phyloP scores from a whole-genome alignment of 2,329 filamentous ascomycete species.

The Ampelomyces quisqualis region DNA sequence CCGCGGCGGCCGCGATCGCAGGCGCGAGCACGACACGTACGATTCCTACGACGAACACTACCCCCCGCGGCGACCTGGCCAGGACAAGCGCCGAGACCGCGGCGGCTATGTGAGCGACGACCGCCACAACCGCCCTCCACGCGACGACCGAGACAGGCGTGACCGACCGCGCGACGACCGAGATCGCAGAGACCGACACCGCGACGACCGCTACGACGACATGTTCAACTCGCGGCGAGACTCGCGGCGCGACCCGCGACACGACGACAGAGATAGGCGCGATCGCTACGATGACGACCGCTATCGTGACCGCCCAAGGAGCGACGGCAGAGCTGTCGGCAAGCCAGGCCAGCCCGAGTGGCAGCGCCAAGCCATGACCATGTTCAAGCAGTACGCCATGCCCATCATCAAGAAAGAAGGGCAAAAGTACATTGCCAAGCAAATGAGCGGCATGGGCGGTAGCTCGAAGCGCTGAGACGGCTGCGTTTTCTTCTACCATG shows the following conservation, averaged over 20 bases:
- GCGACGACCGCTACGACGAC: slow-evolving; percentile 23
- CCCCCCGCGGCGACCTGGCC: slow-evolving; percentile 16
- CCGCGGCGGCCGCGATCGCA: slow-evolving; percentile 21
- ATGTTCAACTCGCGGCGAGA: slow-evolving; percentile 15
- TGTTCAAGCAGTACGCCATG: slow-evolving; percentile 38
- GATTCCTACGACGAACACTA: slow-evolving; percentile 33
- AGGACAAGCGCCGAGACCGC: slow-evolving; percentile 17
- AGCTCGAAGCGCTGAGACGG: no score
- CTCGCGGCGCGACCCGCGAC: slow-evolving; percentile 15
- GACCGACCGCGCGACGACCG: slow-evolving; percentile 18
- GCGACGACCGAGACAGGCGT: slow-evolving; percentile 18
- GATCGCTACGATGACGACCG: slow-evolving; percentile 19
- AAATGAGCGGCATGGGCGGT: slow-evolving; percentile 28
- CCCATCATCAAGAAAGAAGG: slow-evolving; percentile 39
- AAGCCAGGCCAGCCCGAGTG: slow-evolving; percentile 26
- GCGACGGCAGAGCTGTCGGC: slow-evolving; percentile 12
- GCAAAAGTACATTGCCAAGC: slow-evolving; percentile 33
- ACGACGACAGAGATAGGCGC: slow-evolving; percentile 10
- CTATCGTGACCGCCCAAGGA: slow-evolving; percentile 9
- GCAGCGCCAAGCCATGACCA: slow-evolving; percentile 34
- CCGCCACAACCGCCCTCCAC: slow-evolving; percentile 24
- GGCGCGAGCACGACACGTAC: slow-evolving; percentile 22
- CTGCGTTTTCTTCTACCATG: no score
- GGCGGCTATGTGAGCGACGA: slow-evolving; percentile 32
- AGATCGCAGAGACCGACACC: slow-evolving; percentile 13